Evolutionary conservation across 208 protist species (phyloP), one percentile per base, ranked within the genome.

Genomic region (Leishmania major): DNA sequence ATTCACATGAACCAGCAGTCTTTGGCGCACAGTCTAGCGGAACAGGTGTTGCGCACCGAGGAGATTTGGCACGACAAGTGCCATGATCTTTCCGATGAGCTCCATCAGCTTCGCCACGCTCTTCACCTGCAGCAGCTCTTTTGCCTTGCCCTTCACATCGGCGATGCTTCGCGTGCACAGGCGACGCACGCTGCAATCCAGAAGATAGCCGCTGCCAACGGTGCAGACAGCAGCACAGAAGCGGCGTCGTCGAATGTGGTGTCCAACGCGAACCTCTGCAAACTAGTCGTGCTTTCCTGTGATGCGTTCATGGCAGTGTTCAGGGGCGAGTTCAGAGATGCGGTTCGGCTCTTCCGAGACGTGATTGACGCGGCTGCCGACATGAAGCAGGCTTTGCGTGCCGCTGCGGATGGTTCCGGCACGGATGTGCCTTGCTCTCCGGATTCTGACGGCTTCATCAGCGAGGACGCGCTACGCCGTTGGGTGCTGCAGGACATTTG

Each of bases 1-100:
- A 90, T 91, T 82, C 78, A 90, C 71, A 31, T 80, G 51, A 87
- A 86, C 47, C 87, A 97, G 82, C 88, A 92, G n/a, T 84, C 87
- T n/a, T 80, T 91, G 40, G 88, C 88, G 2, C 84, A 93, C 55
- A 86, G 81, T 19, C 28, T 92, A 1, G 88, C 90, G 35, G 85
- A 91, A 31, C 78, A 82, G 71, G 84, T 92, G 28, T 86, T 97
- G 19, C 47, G 84, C 13, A 76, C 73, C 35, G 87, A 90, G 35
- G 75, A 88, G 15, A 45, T 77, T 35, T 77, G 71, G 75, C 73
- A 80, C 57, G 69, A 75, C 6, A 78, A 77, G 4, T 86, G 81
- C 40, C 49, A 64, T 25, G 73, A 77, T 7, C 71, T 84, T 78
- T 73, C 75, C 49, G 81, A 88, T 22, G 80, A 82, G 15, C 78